These are phyloP conservation scores for Phytophthora tentaculata DNA, from an alignment of 352 stramenopile genomes.

Conservation along the genomic window DNA sequence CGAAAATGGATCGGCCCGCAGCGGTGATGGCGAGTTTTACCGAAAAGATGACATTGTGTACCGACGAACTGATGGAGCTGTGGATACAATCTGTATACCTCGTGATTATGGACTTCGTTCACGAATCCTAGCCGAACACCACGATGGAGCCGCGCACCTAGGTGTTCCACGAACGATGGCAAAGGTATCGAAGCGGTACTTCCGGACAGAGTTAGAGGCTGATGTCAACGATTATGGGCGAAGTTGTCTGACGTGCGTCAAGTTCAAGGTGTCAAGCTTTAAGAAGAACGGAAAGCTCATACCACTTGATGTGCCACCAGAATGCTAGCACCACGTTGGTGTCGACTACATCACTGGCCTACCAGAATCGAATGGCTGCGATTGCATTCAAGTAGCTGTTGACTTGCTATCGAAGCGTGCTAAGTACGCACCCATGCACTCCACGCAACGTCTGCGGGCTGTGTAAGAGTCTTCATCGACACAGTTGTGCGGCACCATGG, in stretches of 20 bases:
- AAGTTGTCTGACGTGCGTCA: neutral
- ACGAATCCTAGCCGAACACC: too few relatives aligned
- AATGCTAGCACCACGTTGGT: neutral
- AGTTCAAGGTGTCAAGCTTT: neutral
- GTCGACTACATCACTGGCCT: neutral
- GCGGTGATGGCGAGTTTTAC: neutral
- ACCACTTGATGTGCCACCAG: neutral
- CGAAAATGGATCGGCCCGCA: too few relatives aligned
- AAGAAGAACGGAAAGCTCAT: neutral
- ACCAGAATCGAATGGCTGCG: neutral
- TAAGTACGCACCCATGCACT: neutral
- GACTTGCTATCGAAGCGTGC: neutral
- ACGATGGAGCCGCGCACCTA: neutral
- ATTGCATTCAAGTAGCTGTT: neutral
- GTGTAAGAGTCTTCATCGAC: too few relatives aligned
- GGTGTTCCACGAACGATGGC: neutral
- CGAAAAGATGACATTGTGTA: too few relatives aligned
- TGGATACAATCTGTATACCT: too few relatives aligned
- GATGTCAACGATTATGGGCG: neutral
- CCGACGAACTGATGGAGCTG: too few relatives aligned
- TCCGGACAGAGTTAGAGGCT: neutral
- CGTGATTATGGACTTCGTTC: too few relatives aligned
- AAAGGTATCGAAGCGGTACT: neutral
- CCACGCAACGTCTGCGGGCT: too few relatives aligned
- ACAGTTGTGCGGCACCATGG: too few relatives aligned